Base-by-base conservation (phyloP, 2,329 filamentous ascomycete species). In the Chaetomium olivaceum region DNA sequence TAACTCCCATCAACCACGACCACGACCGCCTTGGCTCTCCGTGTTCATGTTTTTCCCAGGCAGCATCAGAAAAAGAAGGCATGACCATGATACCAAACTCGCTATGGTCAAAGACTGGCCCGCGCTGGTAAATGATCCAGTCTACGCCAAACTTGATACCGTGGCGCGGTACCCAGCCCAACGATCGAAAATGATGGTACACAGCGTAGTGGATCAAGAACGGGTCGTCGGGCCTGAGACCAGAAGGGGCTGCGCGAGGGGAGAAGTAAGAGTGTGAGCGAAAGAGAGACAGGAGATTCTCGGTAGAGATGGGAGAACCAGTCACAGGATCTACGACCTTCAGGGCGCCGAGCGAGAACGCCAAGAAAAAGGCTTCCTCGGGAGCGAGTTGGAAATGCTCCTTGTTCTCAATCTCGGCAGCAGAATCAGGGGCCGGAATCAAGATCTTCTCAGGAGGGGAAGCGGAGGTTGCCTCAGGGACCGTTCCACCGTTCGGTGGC, bases 71-170 rank as follows among this genome's bases (percentile, higher is more conserved):
- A 74, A 96, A 98, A 0, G 92, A 89, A 0, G 95, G 94, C 3
- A 98, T 75, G 50, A 99, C 87, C 27, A 94, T 83, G 52, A 97
- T 80, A 0, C 92, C 93, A 74, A 97, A 99, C 74, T 98, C 93
- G 25, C 95, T 95, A 75, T 99, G 95, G 25, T 92, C 89, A 76
- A 99, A 98, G 0, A 95, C 94, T 0, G 95, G 95, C 0, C 95
- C 95, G 23, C 93, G 89, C 64, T 92, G 89, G 78, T 99, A 99
- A 8, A 99, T 85, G n/a, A 99, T 81, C 81, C 92, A 97, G 77
- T 99, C 95, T 11, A 93, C 91, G 25, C 91, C 92, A 72, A 99
- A 99, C 75, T 99, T 99, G 75, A 96, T 89, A 43, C 95, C 96
- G 5, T 91, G 88, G 16, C 96, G 89, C 0, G 96, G 90, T 1